phyloP scores from a whole-genome alignment of 306 rosid genomes.

The Cucurbita maxima region DNA sequence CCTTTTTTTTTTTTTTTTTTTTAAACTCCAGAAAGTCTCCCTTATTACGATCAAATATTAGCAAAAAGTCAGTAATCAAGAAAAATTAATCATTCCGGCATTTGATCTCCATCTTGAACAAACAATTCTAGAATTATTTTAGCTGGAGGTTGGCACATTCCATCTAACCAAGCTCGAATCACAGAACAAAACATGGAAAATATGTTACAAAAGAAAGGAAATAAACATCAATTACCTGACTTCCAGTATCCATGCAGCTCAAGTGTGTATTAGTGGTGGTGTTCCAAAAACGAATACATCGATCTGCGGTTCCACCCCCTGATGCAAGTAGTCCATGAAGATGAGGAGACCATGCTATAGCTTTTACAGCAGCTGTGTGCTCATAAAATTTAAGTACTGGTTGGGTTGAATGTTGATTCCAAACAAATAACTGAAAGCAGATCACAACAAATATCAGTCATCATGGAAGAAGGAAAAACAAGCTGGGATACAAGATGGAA shows the following conservation, averaged over 20 bases:
- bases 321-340: conserved; percentile 99
- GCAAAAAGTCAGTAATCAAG: background rate
- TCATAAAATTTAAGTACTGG: conserved; percentile 89
- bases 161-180: background rate
- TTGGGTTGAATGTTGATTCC: conserved; percentile 96
- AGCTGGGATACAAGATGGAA: background rate
- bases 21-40: background rate
- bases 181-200: conserved; percentile 4
- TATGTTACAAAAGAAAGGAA: background rate
- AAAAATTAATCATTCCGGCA: background rate
- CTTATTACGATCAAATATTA: background rate
- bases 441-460: conserved; percentile 9
- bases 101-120: background rate
- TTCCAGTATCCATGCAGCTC: conserved; percentile 95
- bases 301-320: conserved; percentile 97
- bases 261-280: conserved; percentile 87
- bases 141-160: background rate
- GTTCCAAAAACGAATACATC: conserved; percentile 97
- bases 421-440: conserved; percentile 61
- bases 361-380: conserved; percentile 98
- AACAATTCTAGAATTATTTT: background rate
- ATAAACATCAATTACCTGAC: conserved; percentile 55
- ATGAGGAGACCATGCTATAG: conserved; percentile 99
- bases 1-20: background rate
- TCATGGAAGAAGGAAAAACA: conserved; percentile 8